Evolutionary conservation across 306 rosid genomes (phyloP).

Genomic region (Begonia fuchsioides): DNA sequence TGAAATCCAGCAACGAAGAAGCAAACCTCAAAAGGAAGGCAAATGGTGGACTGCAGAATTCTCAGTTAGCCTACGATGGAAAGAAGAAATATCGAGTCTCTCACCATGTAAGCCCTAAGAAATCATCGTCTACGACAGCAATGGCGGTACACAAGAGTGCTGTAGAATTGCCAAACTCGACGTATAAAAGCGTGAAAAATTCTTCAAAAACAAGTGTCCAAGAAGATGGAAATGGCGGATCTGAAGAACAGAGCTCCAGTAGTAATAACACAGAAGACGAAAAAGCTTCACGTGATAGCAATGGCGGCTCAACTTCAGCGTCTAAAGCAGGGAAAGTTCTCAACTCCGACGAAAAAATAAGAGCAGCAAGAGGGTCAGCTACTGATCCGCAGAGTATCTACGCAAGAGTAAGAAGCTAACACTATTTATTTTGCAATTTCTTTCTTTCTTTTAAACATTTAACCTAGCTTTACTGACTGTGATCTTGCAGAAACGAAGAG

Average conservation of each 20-base stretch:
- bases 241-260: conserved; percentile 39
- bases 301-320: conserved; percentile 27
- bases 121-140: no score
- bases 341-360: conserved; percentile 37
- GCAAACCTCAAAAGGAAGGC: conserved; percentile 1
- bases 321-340: conserved; percentile 11
- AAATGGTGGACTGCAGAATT: conserved; percentile 14
- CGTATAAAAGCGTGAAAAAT: background rate
- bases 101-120: no score
- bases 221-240: conserved; percentile 17
- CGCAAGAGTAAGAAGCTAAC: conserved; percentile 48
- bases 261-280: conserved; percentile 58
- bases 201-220: conserved; percentile 4
- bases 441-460: no score
- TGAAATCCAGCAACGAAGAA: no score
- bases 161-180: no score
- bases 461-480: no score
- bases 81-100: conserved; percentile 37
- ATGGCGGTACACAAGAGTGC: no score
- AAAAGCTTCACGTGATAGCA: conserved; percentile 36
- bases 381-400: conserved; percentile 95
- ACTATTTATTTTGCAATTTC: no score
- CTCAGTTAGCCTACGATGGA: conserved; percentile 9
- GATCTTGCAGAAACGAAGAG: conserved; percentile 77
- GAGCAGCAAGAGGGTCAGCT: conserved; percentile 83